Base-by-base conservation (phyloP, 345 rosid genomes). In the Carallia brachiata region DNA sequence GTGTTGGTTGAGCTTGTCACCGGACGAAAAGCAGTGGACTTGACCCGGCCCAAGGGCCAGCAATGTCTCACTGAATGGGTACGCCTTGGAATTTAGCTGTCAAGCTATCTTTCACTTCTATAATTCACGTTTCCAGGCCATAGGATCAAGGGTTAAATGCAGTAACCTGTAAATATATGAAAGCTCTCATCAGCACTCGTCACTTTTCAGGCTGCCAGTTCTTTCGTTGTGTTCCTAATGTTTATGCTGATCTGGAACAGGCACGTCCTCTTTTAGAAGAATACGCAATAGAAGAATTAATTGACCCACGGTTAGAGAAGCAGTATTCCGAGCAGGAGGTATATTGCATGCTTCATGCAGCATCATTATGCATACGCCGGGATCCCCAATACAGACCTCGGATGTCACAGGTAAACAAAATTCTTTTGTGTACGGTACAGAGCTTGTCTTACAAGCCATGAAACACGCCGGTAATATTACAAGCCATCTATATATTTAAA, bases 11-110 rank as follows among this genome's bases (percentile, higher is more conserved):
- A 96, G 86, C 95, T 96, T 69, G 97, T 96, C 62, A 92, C 97
- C 1, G 99, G 99, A 67, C 80, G 98, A 68, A 92, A 89, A 85
- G 99, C 98, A 36, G 92, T 96, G 72, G 99, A 96, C 67, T 90
- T 96, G 65, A 78, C 78, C 55, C 83, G 84, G 77, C 99, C 99
- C 0, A 96, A 90, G 86, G 99, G 99, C 62, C 97, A 96, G 81
- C 99, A 96, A 66, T 92, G 97, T 79, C 93, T 96, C 56, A 82
- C 98, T 6, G 99, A 96, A 85, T 96, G 99, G 99, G 99, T 96
- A 89, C 65, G 64, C 36, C 73, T 37, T 8, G 17, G n/a, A 65
- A 75, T 61, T 57, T 4, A 8, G 7, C 37, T 55, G 7, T 10
- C 9, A 54, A 15, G 4, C 32, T 32, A 23, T 7, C 37, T 44